Evolutionary conservation across 2,329 filamentous ascomycete species (phyloP).

Genomic region (Aureobasidium sp.): DNA sequence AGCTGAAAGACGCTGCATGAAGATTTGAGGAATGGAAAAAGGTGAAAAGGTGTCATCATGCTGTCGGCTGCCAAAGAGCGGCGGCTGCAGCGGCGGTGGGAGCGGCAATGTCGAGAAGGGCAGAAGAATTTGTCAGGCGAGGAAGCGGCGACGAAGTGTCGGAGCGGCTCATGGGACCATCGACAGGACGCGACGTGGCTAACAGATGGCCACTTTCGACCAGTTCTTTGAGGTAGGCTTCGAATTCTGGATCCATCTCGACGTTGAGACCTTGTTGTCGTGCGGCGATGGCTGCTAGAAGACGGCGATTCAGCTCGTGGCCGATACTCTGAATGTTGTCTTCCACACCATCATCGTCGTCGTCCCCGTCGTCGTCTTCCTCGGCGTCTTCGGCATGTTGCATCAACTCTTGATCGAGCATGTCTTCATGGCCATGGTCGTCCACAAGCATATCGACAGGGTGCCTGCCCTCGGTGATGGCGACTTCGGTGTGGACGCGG

Average conservation of each 20-base stretch:
- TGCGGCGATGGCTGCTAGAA: slow-evolving; percentile 18
- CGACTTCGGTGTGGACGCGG: slow-evolving; percentile 4
- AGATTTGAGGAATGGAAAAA: not conserved
- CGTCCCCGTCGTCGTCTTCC: slow-evolving; percentile 18
- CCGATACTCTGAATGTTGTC: not conserved
- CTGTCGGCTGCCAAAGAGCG: not conserved
- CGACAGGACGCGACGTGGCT: slow-evolving; percentile 6
- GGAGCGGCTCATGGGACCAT: slow-evolving; percentile 3
- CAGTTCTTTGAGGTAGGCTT: slow-evolving; percentile 28
- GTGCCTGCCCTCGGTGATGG: slow-evolving; percentile 3
- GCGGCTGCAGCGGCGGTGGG: not conserved
- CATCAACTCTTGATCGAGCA: not conserved
- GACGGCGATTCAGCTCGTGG: slow-evolving; percentile 10
- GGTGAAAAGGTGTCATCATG: not conserved
- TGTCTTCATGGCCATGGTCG: not conserved
- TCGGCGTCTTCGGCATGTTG: not conserved
- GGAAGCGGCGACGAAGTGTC: not conserved
- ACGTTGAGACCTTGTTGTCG: slow-evolving; percentile 23
- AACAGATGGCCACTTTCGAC: slow-evolving; percentile 21
- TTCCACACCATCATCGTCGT: slow-evolving; percentile 15
- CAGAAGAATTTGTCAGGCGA: not conserved
- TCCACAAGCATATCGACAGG: not conserved
- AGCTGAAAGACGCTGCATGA: not conserved
- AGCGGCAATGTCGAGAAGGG: not conserved
- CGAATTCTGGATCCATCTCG: slow-evolving; percentile 25